Evolutionary conservation across 352 stramenopile species (phyloP).

Genomic region (Globisporangium splendens): DNA sequence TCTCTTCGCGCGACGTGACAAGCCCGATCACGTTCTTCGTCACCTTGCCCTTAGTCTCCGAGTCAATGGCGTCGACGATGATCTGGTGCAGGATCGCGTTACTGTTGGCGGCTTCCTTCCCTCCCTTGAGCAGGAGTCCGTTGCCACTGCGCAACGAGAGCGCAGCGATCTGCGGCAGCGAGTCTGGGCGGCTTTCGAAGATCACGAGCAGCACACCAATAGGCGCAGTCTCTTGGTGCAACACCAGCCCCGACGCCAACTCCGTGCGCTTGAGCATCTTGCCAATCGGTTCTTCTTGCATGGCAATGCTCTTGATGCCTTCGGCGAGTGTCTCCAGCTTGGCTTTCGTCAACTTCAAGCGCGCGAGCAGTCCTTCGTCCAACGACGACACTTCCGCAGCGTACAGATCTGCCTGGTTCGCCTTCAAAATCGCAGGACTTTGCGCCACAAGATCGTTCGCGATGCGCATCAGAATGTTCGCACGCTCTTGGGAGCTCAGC

Average conservation of each 20-base stretch:
- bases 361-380: slow-evolving; percentile 66
- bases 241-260: slow-evolving; percentile 87
- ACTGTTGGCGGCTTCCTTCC: slow-evolving; percentile 92
- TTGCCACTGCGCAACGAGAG: slow-evolving; percentile 95
- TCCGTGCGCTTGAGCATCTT: slow-evolving; percentile 83
- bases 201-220: slow-evolving; percentile 98
- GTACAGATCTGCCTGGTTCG: slow-evolving; percentile 91
- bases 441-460: slow-evolving; percentile 81
- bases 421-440: slow-evolving; percentile 84
- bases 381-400: slow-evolving; percentile 63
- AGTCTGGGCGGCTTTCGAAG: slow-evolving; percentile 97
- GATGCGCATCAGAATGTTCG: slow-evolving; percentile 87
- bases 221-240: slow-evolving; percentile 93
- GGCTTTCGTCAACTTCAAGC: slow-evolving; percentile 85
- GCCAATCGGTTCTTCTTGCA: slow-evolving; percentile 71
- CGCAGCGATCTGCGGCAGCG: slow-evolving; percentile 93
- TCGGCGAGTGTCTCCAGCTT: slow-evolving; percentile 95
- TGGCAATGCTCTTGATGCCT: slow-evolving; percentile 93
- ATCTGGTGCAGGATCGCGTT: slow-evolving; percentile 92
- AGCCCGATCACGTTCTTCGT: slow-evolving; percentile 92
- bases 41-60: slow-evolving; percentile 84
- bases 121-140: slow-evolving; percentile 96
- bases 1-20: slow-evolving; percentile 93
- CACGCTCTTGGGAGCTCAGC: slow-evolving; percentile 81
- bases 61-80: slow-evolving; percentile 92